phyloP scores from a whole-genome alignment of 2,329 filamentous ascomycete genomes.

The Trichoderma atrobrunneum region DNA sequence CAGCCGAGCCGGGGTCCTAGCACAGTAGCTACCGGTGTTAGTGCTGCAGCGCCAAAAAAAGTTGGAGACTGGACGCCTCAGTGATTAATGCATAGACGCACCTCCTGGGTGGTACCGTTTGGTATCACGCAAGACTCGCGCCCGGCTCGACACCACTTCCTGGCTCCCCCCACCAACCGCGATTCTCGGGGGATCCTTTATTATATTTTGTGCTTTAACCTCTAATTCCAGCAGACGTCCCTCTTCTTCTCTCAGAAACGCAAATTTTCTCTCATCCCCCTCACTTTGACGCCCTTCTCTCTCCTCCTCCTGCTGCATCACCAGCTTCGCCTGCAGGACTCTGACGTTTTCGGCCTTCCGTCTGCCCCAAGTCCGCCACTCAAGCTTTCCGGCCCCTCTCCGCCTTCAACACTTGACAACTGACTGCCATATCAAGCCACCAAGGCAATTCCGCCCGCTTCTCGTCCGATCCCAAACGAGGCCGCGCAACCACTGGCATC shows the following conservation, averaged over 20 bases:
- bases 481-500: not conserved
- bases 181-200: constrained; percentile 4
- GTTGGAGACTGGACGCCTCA: not conserved
- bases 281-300: not conserved
- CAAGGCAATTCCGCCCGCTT: constrained; percentile 4
- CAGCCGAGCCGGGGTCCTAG: not conserved
- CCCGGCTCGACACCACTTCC: constrained; percentile 2
- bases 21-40: not conserved
- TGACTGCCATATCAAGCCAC: constrained; percentile 11
- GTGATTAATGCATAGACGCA: not conserved
- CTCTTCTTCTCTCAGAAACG: not conserved
- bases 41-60: not conserved
- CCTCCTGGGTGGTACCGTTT: not conserved
- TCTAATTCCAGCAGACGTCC: not conserved
- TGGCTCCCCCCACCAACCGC: constrained; percentile 10
- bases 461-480: not conserved
- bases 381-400: constrained; percentile 3
- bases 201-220: constrained; percentile 7
- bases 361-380: not conserved
- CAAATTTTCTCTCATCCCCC: not conserved
- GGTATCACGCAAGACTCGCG: not conserved
- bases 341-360: not conserved
- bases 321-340: not conserved
- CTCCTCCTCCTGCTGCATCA: not conserved
- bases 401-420: not conserved